phyloP scores from a whole-genome alignment of 805 yeast genomes.

The Pichia membranifaciens region DNA sequence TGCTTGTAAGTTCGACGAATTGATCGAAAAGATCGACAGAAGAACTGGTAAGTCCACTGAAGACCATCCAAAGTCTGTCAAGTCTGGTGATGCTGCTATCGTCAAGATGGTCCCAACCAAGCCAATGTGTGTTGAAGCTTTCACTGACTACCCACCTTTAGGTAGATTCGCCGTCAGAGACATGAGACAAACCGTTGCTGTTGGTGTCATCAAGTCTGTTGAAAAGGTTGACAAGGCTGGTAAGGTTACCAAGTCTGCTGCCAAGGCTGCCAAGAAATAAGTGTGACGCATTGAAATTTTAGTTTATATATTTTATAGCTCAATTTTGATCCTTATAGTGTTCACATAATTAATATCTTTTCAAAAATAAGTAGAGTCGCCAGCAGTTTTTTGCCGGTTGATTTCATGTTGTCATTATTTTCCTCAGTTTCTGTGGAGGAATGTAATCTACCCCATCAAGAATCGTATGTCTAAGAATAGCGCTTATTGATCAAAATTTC shows the following conservation, averaged over 20 bases:
- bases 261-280: constrained; percentile 74
- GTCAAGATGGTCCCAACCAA: constrained; percentile 84
- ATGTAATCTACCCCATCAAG: too few relatives aligned
- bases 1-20: constrained; percentile 83
- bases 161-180: constrained; percentile 99
- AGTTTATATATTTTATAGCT: constrained; percentile 3
- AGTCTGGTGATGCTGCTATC: constrained; percentile 95
- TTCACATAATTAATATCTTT: not conserved
- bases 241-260: constrained; percentile 96
- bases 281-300: constrained; percentile 11
- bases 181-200: constrained; percentile 99
- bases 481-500: too few relatives aligned
- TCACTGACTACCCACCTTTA: constrained; percentile 91
- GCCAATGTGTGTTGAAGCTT: constrained; percentile 94
- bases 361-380: too few relatives aligned
- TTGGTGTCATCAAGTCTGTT: constrained; percentile 96
- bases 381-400: too few relatives aligned
- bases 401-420: too few relatives aligned
- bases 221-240: constrained; percentile 80
- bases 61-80: constrained; percentile 87
- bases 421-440: too few relatives aligned
- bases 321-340: constrained; percentile 1
- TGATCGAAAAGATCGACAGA: constrained; percentile 82
- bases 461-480: too few relatives aligned
- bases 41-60: constrained; percentile 88